Conservation (phyloP, 106 monocot species). For the Allium fistulosum region DNA sequence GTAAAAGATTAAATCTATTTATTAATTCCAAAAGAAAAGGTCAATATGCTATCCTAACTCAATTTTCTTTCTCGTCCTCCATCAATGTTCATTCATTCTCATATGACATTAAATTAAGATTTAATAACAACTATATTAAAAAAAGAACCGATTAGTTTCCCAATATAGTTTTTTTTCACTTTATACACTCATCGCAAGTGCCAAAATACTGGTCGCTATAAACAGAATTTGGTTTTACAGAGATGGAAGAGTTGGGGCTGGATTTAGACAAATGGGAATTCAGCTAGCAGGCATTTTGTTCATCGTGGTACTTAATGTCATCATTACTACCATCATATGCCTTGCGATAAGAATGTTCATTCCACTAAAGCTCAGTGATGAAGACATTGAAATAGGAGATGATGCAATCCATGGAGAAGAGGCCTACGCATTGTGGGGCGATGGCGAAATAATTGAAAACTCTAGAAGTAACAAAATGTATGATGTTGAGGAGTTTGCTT, state of each 20-base stretch:
- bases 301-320: slow-evolving; percentile 6
- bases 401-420: slow-evolving; percentile 19
- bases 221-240: background rate
- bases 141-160: too few relatives aligned
- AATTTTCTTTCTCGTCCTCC: too few relatives aligned
- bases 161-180: too few relatives aligned
- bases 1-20: too few relatives aligned
- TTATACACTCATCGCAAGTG: too few relatives aligned
- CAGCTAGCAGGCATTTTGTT: slow-evolving; percentile 3
- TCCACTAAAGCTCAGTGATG: slow-evolving; percentile 7
- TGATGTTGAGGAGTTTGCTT: slow-evolving; percentile 11
- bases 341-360: slow-evolving; percentile 1
- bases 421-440: slow-evolving; percentile 17
- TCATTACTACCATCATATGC: slow-evolving; percentile 9
- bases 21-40: too few relatives aligned
- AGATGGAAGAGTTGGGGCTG: slow-evolving; percentile 1
- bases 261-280: slow-evolving; percentile 9
- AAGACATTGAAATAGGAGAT: slow-evolving; percentile 5
- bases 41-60: too few relatives aligned
- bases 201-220: too few relatives aligned
- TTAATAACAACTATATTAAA: too few relatives aligned
- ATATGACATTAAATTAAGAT: too few relatives aligned
- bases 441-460: slow-evolving; percentile 13
- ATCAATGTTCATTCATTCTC: too few relatives aligned
- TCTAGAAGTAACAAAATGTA: slow-evolving; percentile 4